Percentiles rank a stretch among this genome's conserved stretches.
phyloP scores from a whole-genome alignment of 345 rosid species.

The Eucalyptus virginea region DNA sequence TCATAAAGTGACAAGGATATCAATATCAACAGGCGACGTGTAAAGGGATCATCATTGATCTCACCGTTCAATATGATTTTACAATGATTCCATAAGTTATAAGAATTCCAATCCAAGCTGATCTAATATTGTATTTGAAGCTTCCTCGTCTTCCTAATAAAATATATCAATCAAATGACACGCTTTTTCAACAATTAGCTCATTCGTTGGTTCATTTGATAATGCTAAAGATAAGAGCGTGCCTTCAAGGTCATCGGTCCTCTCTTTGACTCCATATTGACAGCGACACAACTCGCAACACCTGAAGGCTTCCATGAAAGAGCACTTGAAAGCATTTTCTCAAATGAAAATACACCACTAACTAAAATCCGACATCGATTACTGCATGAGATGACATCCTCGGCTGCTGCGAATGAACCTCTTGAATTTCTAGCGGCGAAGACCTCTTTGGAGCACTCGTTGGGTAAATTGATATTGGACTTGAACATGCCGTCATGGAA shows the following conservation, averaged over 20 bases:
- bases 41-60: neutral
- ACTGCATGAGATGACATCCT: neutral
- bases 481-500: neutral
- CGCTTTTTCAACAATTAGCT: neutral
- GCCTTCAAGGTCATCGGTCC: neutral
- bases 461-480: neutral
- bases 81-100: neutral
- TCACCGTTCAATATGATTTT: neutral
- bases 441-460: neutral
- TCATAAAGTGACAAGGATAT: neutral
- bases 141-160: neutral
- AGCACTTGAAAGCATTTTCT: neutral
- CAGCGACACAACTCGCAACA: neutral
- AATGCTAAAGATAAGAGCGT: neutral
- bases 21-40: neutral
- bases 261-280: neutral
- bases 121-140: neutral
- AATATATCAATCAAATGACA: neutral
- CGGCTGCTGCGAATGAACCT: neutral
- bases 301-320: neutral
- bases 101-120: neutral
- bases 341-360: neutral
- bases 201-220: neutral
- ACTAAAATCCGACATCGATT: neutral
- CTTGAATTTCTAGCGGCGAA: neutral